These are phyloP conservation scores for Boletus rex-veris DNA, from an alignment of 768 basidiomycete species.

Conservation along the genomic window DNA sequence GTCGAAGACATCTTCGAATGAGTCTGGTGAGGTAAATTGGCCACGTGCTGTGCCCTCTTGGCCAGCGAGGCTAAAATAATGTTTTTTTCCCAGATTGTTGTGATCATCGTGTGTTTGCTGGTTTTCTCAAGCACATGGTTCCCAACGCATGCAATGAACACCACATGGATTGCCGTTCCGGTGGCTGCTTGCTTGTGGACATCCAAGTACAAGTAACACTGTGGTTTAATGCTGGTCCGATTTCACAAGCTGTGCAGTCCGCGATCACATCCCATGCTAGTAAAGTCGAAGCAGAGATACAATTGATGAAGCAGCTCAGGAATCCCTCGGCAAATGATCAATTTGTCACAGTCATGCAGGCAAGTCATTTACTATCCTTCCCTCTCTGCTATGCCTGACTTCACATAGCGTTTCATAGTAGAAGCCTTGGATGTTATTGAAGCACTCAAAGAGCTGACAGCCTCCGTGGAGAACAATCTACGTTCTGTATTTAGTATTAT, in stretches of 20 bases:
- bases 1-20: no score
- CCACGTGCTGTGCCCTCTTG: no score
- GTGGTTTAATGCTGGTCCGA: no score
- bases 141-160: no score
- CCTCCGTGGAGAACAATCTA: constrained; percentile 57
- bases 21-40: no score
- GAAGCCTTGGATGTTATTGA: constrained; percentile 52
- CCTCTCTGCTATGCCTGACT: background rate
- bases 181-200: no score
- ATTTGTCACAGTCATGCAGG: constrained; percentile 72
- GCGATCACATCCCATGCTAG: constrained; percentile 54
- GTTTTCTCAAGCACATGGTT: no score
- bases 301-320: constrained; percentile 34
- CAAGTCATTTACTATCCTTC: constrained; percentile 18
- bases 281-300: constrained; percentile 57
- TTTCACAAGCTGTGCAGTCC: constrained; percentile 56
- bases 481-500: constrained; percentile 64
- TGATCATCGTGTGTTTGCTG: no score
- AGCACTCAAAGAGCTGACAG: constrained; percentile 60
- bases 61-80: no score
- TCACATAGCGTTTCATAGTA: constrained; percentile 25
- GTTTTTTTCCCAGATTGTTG: no score
- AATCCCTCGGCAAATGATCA: constrained; percentile 45
- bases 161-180: no score
- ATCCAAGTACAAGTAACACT: no score